Percentiles rank a stretch among this genome's conserved stretches.
These are phyloP conservation scores for Protomyces lactucae-debilis DNA, from an alignment of 1,139 yeast species.

Conservation along the genomic window DNA sequence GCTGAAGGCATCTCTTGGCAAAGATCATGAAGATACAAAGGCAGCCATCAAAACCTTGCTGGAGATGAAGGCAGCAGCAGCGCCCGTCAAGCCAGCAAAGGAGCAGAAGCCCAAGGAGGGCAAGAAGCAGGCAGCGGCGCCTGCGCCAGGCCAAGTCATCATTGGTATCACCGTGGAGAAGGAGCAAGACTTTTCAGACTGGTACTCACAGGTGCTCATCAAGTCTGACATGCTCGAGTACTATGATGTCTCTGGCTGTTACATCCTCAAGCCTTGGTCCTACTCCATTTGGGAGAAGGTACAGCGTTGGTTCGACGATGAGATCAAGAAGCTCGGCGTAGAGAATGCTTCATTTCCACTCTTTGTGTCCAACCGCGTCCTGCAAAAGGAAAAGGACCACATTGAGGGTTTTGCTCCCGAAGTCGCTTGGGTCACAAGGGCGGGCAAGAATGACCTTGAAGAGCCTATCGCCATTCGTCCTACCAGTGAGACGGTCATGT, in stretches of 20 bases:
- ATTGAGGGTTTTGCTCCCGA: slow-evolving; percentile 99
- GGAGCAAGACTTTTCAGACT: slow-evolving; percentile 82
- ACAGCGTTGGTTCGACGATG: slow-evolving; percentile 75
- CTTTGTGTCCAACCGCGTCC: slow-evolving; percentile 88
- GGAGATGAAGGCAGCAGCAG: slow-evolving; percentile 21
- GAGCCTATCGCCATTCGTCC: slow-evolving; percentile 99
- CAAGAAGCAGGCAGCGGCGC: slow-evolving; percentile 22
- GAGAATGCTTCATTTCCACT: slow-evolving; percentile 96
- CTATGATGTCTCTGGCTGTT: slow-evolving; percentile 98
- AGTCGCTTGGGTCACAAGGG: slow-evolving; percentile 99
- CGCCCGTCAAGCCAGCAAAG: slow-evolving; percentile 25
- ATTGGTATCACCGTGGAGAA: slow-evolving; percentile 96
- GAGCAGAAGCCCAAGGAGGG: slow-evolving; percentile 49
- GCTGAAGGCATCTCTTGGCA: slow-evolving; percentile 8
- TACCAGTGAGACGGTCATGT: slow-evolving; percentile 99
- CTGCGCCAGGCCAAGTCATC: slow-evolving; percentile 58
- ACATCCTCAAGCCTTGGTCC: slow-evolving; percentile 93
- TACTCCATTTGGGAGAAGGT: slow-evolving; percentile 92
- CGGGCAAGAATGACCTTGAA: slow-evolving; percentile 88
- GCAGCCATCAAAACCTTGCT: slow-evolving; percentile 10
- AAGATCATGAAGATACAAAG: slow-evolving; percentile 21
- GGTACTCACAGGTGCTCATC: slow-evolving; percentile 94
- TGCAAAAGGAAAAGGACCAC: slow-evolving; percentile 97
- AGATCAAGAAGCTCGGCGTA: slow-evolving; percentile 83
- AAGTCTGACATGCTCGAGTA: slow-evolving; percentile 97